Base-by-base conservation (phyloP, 2,329 filamentous ascomycete genomes). In the Pseudogymnoascus sp. region DNA sequence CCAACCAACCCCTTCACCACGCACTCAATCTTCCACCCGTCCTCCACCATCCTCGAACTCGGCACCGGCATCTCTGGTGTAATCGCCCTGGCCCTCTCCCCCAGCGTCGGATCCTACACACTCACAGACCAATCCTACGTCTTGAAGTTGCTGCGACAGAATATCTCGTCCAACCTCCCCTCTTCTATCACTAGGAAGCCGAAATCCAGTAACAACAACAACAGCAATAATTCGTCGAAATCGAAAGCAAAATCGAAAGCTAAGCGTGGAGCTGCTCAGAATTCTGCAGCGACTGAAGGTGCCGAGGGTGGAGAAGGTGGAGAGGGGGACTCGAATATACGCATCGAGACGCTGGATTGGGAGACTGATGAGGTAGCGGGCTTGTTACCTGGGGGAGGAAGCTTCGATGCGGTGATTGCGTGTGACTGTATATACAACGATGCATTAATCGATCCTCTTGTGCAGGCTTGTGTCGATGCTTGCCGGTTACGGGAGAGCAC, bases 391-490 rank as follows among this genome's bases (percentile, higher is more conserved):
- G 37, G 72, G 8, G 63, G 43, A 59, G 62, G 14, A 60, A 79
- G 81, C 62, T 87, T 94, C 66, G 88, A 95, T 68, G 74, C 85
- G 12, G 78, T 97, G 9, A 72, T 97, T 35, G 91, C 91, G 3
- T 96, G 91, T 70, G 94, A 99, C 73, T 97, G 92, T 73, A 88
- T 99, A 67, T 99, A 95, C 78, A 99, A 97, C 74, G 90, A 96
- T 66, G 83, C 88, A 2, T 81, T 97, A 2, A 83, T 97, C 22
- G 77, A 82, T 43, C 91, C 92, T 0, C 83, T 97, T 57, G 89
- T 94, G n/a, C 82, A 87, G 67, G 89, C 90, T 0, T 96, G 90
- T 71, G 83, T 79, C 5, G 89, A 95, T 64, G 80, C 86, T 22
- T 96, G 91, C 73, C 76, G 76, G 8, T 73, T 93, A 14, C 78